Percentiles rank a stretch among this genome's conserved stretches.
Conservation (phyloP, 148 eudicot genomes). For the Rhododendron ovatum region DNA sequence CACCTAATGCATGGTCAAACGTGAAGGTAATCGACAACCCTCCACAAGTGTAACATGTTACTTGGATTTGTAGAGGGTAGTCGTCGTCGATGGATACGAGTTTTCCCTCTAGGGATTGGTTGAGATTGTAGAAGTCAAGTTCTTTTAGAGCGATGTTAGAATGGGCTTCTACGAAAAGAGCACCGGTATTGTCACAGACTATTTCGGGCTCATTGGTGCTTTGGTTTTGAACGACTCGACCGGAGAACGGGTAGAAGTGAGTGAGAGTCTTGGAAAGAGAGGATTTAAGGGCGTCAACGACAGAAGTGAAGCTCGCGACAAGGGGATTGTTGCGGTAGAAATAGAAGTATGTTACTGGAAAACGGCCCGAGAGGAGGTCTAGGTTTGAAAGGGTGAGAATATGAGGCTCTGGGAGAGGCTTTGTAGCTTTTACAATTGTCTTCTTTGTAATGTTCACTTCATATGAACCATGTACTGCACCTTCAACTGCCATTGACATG, state of each 20-base stretch:
- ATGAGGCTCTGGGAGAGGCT: conserved; percentile 10
- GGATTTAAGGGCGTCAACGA: conserved; percentile 8
- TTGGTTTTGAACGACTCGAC: conserved; percentile 22
- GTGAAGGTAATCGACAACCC: conserved; percentile 27
- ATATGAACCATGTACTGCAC: not conserved
- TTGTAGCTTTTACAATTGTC: conserved; percentile 19
- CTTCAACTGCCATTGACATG: conserved; percentile 11
- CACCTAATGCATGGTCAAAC: conserved; percentile 35
- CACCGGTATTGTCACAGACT: conserved; percentile 32
- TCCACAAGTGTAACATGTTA: conserved; percentile 23
- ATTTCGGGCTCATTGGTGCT: conserved; percentile 30
- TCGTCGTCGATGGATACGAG: conserved; percentile 11
- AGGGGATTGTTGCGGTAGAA: conserved; percentile 22
- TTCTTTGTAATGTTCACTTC: conserved; percentile 23
- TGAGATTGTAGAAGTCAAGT: conserved; percentile 27
- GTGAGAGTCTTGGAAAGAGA: conserved; percentile 26
- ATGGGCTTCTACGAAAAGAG: conserved; percentile 25
- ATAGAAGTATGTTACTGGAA: conserved; percentile 33
- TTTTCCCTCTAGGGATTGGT: conserved; percentile 26
- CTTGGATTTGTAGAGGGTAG: conserved; percentile 24
- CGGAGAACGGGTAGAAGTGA: conserved; percentile 33
- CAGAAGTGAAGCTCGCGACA: not conserved
- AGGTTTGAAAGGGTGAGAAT: conserved; percentile 30
- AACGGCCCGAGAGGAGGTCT: conserved; percentile 32
- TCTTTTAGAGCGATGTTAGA: conserved; percentile 24